These are phyloP conservation scores for Cytospora leucostoma DNA, from an alignment of 2,329 filamentous ascomycete species.

Conservation along the genomic window DNA sequence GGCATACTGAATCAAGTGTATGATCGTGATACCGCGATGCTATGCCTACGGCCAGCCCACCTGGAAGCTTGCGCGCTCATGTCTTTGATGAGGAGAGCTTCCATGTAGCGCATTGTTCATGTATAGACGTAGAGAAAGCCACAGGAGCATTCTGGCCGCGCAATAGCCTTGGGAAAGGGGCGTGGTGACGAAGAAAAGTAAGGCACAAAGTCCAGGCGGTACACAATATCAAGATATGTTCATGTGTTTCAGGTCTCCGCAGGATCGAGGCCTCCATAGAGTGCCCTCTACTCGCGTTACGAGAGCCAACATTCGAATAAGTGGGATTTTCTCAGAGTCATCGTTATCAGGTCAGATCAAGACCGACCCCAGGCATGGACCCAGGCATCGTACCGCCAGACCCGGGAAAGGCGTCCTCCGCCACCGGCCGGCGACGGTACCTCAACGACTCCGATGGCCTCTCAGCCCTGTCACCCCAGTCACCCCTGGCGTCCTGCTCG, in stretches of 20 bases:
- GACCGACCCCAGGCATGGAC: constrained; percentile 29
- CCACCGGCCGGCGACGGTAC: constrained; percentile 34
- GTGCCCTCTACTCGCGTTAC: neutral
- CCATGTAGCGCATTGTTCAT: neutral
- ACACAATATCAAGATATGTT: neutral
- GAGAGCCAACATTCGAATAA: neutral
- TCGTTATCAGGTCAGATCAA: constrained; percentile 28
- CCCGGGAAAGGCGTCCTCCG: constrained; percentile 34
- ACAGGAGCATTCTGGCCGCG: neutral
- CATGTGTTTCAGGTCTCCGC: neutral
- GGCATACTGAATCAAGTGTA: neutral
- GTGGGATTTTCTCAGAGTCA: neutral
- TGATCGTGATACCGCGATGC: neutral
- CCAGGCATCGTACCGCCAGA: constrained; percentile 34
- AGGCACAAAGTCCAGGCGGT: neutral
- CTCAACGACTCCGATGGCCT: constrained; percentile 39
- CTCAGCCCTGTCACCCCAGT: constrained; percentile 38
- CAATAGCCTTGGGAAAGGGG: neutral
- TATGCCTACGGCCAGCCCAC: neutral
- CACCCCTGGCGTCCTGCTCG: constrained; percentile 42
- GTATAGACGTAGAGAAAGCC: neutral
- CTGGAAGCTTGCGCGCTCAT: neutral
- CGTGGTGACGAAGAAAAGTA: neutral
- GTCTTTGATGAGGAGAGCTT: neutral
- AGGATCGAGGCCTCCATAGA: neutral